Evolutionary conservation across 805 yeast species (phyloP), one percentile per base, ranked within the genome.

Genomic region (Wickerhamomyces bovis): DNA sequence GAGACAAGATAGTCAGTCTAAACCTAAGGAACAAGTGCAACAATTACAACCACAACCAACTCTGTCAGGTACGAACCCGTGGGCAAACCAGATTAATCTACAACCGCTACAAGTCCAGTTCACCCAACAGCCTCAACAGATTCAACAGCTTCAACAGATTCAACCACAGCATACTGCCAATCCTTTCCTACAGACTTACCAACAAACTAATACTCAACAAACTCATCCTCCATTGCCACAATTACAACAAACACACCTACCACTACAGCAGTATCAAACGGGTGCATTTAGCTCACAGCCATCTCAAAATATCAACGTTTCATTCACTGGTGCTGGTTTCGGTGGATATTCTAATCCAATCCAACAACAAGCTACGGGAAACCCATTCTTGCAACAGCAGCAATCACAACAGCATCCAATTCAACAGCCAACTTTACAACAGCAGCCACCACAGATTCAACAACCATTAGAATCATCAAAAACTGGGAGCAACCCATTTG

Each of bases 311-410:
- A 38, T 68, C 13, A 61, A 56, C 16, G 63, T 70, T 16, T 56
- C 69, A 4, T 70, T 64, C 51, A 78, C 83, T 6, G 84, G 83
- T 13, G 73, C 73, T 31, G 85, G 85, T 0, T 79, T 80, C 61
- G 84, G 84, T 12, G 81, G 80, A 2, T 75, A 71, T 55, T 52
- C 57, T 4, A 38, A 44, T 19, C 44, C 44, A 4, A 41, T 52
- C 13, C 49, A 48, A 31, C 58, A 47, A 28, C 54, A 53, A 39
- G 49, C 54, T 16, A 63, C 67, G 4, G 67, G 66, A 4, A 57
- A 71, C 50, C 75, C 75, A 38, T 70, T 71, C 51, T 52, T 62
- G 10, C 43, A 33, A 11, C 36, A 33, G 36, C 36, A 33, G 16
- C 45, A 39, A 38, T 45, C 26, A 16, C 48, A 41, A 19, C 52